Conservation (phyloP, 1,284 basidiomycete species). For the Mycena sp. region DNA sequence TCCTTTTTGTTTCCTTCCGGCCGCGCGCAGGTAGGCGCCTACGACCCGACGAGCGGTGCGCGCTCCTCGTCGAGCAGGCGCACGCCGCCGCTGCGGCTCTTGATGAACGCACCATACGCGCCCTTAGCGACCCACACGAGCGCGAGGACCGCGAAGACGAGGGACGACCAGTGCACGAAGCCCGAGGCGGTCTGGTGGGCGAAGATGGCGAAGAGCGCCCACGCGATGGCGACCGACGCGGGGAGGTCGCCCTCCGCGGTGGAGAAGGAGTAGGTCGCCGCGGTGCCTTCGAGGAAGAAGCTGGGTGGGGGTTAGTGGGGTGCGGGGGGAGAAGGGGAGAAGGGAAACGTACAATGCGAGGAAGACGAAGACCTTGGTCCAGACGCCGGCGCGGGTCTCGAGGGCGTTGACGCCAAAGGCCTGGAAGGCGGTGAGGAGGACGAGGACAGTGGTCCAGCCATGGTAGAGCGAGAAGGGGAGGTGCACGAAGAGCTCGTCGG, state of each 20-base stretch:
- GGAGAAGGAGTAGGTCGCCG: conserved; percentile 91
- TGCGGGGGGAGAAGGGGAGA: conserved; percentile 2
- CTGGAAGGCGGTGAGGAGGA: conserved; percentile 89
- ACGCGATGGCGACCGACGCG: conserved; percentile 86
- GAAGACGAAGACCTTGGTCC: conserved; percentile 96
- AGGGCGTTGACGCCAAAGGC: conserved; percentile 88
- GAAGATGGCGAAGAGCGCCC: conserved; percentile 88
- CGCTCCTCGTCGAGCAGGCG: conserved; percentile 87
- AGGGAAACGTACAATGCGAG: conserved; percentile 67
- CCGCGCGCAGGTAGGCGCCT: too few relatives aligned
- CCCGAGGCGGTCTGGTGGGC: conserved; percentile 68
- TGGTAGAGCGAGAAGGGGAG: conserved; percentile 94
- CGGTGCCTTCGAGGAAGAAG: conserved; percentile 94
- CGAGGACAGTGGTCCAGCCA: conserved; percentile 93
- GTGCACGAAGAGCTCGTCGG: conserved; percentile 85
- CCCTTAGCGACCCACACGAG: conserved; percentile 87
- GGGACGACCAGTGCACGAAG: conserved; percentile 91
- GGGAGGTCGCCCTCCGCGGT: conserved; percentile 91
- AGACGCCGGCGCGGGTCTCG: conserved; percentile 76
- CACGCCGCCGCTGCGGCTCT: conserved; percentile 54
- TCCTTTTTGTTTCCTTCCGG: too few relatives aligned
- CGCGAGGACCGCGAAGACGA: conserved; percentile 88
- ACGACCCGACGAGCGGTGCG: conserved; percentile 68
- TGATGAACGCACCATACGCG: conserved; percentile 58
- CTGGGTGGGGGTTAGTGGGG: conserved; percentile 43